Percentiles rank a stretch among this genome's conserved stretches.
These are phyloP conservation scores for Bipolaris oryzae DNA, from an alignment of 2,329 filamentous ascomycete genomes.

Conservation along the genomic window DNA sequence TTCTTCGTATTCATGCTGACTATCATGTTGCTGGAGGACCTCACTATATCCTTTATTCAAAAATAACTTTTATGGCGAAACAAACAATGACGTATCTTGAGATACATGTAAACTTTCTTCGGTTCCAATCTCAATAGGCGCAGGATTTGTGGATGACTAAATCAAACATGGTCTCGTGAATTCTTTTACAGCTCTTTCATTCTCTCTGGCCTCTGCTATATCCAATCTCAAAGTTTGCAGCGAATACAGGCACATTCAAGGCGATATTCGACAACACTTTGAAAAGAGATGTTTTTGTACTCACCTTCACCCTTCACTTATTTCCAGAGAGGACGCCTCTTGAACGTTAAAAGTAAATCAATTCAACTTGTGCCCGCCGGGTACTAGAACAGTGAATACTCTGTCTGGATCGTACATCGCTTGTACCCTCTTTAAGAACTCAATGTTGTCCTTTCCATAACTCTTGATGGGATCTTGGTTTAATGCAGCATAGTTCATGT, in stretches of 20 bases:
- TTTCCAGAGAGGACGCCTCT: background rate
- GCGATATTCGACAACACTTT: background rate
- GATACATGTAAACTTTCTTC: background rate
- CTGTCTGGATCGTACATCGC: slow-evolving; percentile 46
- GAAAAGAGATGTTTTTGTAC: background rate
- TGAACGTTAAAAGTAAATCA: background rate
- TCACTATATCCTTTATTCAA: background rate
- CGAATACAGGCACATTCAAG: background rate
- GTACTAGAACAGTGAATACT: slow-evolving; percentile 48
- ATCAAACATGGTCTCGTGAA: background rate
- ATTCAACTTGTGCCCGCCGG: slow-evolving; percentile 27
- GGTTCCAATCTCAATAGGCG: background rate
- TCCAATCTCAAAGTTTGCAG: background rate
- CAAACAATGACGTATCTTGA: background rate
- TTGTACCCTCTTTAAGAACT: slow-evolving; percentile 37
- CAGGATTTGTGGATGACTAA: background rate
- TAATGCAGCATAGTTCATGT: slow-evolving; percentile 55
- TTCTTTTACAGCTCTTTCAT: background rate
- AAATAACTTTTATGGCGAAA: background rate
- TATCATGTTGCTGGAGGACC: background rate
- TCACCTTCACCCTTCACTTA: background rate
- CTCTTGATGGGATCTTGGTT: slow-evolving; percentile 49
- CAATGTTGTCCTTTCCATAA: slow-evolving; percentile 47
- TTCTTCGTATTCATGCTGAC: background rate
- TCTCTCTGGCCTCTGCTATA: background rate